Conservation (phyloP, 306 rosid species). For the Malus orientalis region DNA sequence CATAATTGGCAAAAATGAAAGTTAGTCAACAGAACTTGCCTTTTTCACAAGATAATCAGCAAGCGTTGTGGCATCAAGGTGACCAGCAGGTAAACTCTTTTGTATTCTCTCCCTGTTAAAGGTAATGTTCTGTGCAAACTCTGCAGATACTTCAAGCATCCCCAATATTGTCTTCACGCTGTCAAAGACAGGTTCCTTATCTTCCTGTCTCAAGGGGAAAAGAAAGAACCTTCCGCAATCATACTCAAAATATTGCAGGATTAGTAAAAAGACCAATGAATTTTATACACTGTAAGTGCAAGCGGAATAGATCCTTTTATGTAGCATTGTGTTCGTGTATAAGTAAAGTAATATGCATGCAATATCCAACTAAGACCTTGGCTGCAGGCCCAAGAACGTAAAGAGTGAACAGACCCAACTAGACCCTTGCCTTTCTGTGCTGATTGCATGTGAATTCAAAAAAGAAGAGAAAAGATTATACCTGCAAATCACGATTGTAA, state of each 20-base stretch:
- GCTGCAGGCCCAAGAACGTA: neutral
- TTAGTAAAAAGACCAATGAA: conserved; percentile 2
- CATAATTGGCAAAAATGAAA: neutral
- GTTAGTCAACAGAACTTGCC: conserved; percentile 36
- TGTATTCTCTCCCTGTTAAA: conserved; percentile 72
- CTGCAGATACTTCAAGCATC: conserved; percentile 95
- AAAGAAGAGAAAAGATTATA: conserved; percentile 10
- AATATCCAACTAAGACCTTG: neutral
- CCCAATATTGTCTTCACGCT: conserved; percentile 87
- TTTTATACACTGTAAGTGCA: neutral
- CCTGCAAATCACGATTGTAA: conserved; percentile 98
- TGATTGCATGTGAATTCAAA: neutral
- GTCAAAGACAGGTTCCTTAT: conserved; percentile 93
- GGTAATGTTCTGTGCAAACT: conserved; percentile 77
- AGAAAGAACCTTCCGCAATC: neutral
- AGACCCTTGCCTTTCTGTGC: neutral
- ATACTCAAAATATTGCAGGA: neutral
- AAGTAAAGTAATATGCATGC: neutral
- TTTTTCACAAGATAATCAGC: conserved; percentile 94
- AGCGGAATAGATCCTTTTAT: neutral
- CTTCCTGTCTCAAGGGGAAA: conserved; percentile 55
- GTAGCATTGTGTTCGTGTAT: neutral
- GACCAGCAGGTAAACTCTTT: conserved; percentile 84
- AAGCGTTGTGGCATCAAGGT: conserved; percentile 98
- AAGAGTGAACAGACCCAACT: neutral